Base-by-base conservation (phyloP, 2,329 filamentous ascomycete species). In the Capronia americana region DNA sequence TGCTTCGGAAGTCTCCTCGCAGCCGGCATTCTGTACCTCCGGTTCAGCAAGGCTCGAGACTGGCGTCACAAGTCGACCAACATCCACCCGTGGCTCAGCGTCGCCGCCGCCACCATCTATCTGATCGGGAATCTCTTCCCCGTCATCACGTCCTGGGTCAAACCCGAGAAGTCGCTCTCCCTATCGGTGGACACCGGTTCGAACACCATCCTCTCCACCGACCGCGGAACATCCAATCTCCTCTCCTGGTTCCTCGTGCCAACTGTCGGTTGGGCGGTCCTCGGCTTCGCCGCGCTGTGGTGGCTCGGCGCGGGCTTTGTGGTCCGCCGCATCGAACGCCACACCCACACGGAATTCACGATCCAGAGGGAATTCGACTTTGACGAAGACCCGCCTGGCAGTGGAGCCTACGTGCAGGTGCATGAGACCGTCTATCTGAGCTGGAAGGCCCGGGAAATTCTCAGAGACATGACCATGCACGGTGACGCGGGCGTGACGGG, bases 1-100 rank as follows among this genome's bases (percentile, higher is more conserved):
- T 68, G 76, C 38, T 71, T 78, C 44, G 76, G 76, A 17, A 64
- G 73, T 30, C 71, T 69, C 70, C 62, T 71, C 20, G 63, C 67
- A 12, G 66, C 67, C 30, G 66, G 66, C 10, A 26, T 74, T 14
- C 66, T 68, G 2, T 23, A 50, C 26, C 57, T 68, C 61, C 63
- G 63, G n/a, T 32, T 67, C 24, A 23, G 30, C 2, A 30, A 56
- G 14, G 38, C 32, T 3, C 44, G 26, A 14, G 23, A 48, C 41
- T 58, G 56, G 56, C 26, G 34, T 2, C 41, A 32, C n/a, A 58
- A 59, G 41, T 8, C 56, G 11, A 26, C 20, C 48, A 20, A 58
- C 32, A 30, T 44, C 23, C 41, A 58, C 23, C 34, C 56, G 23
- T 58, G 14, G n/a, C 34, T 58, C 23, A 58, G 56, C 56, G 26